Evolutionary conservation across 768 basidiomycete species (phyloP).

Genomic region (Tricholoma sp.): DNA sequence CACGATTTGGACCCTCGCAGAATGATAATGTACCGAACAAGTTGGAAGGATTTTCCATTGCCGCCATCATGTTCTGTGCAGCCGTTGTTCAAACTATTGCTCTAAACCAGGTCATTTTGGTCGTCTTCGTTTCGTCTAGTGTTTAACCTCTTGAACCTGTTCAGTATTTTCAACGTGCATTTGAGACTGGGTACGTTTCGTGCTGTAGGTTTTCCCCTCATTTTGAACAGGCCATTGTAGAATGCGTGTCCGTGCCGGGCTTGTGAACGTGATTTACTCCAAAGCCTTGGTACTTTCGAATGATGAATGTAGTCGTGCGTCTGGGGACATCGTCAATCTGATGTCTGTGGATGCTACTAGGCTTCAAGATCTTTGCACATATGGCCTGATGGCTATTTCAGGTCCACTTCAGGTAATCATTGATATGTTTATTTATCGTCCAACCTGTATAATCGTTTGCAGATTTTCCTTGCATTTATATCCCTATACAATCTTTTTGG

Average conservation of each 20-base stretch:
- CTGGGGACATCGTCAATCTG: slow-evolving; percentile 92
- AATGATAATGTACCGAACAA: slow-evolving; percentile 26
- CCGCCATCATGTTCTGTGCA: slow-evolving; percentile 72
- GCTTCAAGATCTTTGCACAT: slow-evolving; percentile 76
- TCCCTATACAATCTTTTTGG: slow-evolving; percentile 88
- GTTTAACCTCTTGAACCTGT: not conserved
- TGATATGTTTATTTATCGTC: slow-evolving; percentile 3
- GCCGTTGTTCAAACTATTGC: slow-evolving; percentile 76
- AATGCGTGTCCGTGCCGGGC: slow-evolving; percentile 90
- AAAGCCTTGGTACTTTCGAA: slow-evolving; percentile 85
- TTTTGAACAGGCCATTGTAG: slow-evolving; percentile 24
- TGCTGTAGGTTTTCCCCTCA: not conserved
- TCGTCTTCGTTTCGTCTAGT: no score
- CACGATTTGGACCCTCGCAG: slow-evolving; percentile 30
- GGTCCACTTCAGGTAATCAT: slow-evolving; percentile 83
- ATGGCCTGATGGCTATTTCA: slow-evolving; percentile 78
- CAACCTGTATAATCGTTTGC: not conserved
- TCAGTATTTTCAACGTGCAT: slow-evolving; percentile 83
- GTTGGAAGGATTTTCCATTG: slow-evolving; percentile 72
- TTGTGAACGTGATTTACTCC: slow-evolving; percentile 80
- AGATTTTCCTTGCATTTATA: slow-evolving; percentile 86
- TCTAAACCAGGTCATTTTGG: slow-evolving; percentile 61
- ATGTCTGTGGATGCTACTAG: slow-evolving; percentile 85
- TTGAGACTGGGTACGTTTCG: slow-evolving; percentile 55
- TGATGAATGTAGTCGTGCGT: slow-evolving; percentile 73